These are phyloP conservation scores for Candida sanyiensis DNA, from an alignment of 805 yeast genomes.

Conservation along the genomic window DNA sequence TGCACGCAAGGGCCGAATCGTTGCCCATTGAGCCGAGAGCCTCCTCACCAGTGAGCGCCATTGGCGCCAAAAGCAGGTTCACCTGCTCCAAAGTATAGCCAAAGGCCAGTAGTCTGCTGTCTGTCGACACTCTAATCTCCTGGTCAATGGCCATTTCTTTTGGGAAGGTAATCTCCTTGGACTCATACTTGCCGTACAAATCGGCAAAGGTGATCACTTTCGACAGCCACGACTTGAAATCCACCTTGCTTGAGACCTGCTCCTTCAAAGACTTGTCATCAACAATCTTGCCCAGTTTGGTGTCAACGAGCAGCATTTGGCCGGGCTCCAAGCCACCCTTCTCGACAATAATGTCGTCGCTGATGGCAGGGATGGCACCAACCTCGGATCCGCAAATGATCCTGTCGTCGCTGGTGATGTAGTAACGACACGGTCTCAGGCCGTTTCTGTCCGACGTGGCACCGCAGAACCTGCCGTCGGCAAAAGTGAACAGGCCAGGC, in stretches of 20 bases:
- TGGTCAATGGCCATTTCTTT: slow-evolving; percentile 25
- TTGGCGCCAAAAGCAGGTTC: slow-evolving; percentile 77
- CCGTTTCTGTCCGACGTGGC: slow-evolving; percentile 98
- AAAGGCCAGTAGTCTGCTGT: slow-evolving; percentile 77
- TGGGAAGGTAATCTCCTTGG: slow-evolving; percentile 17
- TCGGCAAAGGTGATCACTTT: slow-evolving; percentile 82
- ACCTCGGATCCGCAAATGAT: slow-evolving; percentile 98
- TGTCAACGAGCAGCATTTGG: slow-evolving; percentile 90
- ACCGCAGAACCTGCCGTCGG: slow-evolving; percentile 97
- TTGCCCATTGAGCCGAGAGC: slow-evolving; percentile 98
- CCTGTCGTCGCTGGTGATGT: slow-evolving; percentile 88
- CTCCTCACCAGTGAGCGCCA: slow-evolving; percentile 90
- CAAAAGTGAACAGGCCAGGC: slow-evolving; percentile 93
- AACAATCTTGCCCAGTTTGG: slow-evolving; percentile 86
- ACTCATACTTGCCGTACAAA: slow-evolving; percentile 49
- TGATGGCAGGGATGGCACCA: slow-evolving; percentile 83
- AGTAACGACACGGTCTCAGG: slow-evolving; percentile 95
- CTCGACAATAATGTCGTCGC: slow-evolving; percentile 71
- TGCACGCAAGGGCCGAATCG: slow-evolving; percentile 91
- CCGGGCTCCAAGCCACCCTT: slow-evolving; percentile 97
- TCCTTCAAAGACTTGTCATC: slow-evolving; percentile 86
- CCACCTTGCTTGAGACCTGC: slow-evolving; percentile 73
- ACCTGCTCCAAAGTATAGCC: slow-evolving; percentile 96
- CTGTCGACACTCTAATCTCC: slow-evolving; percentile 49
- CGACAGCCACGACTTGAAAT: slow-evolving; percentile 91